Evolutionary conservation across 805 yeast genomes (phyloP).

Genomic region (Ogataea polymorpha): DNA sequence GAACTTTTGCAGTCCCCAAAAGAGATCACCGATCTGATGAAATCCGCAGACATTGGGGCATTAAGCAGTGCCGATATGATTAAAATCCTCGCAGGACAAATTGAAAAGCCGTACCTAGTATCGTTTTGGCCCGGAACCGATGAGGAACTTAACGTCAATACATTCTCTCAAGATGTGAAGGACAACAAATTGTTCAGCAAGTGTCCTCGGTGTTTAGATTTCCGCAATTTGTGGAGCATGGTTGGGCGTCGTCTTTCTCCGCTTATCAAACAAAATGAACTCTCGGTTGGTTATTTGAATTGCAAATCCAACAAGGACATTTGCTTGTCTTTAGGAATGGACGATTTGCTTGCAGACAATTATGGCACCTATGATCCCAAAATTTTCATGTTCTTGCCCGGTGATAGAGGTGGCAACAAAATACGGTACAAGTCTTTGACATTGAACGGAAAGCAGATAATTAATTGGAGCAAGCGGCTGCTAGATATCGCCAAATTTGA

Average conservation of each 20-base stretch:
- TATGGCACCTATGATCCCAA: conserved; percentile 20
- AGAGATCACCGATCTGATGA: conserved; percentile 23
- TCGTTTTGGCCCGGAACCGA: conserved; percentile 64
- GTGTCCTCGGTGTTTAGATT: conserved; percentile 50
- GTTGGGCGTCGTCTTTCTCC: conserved; percentile 45
- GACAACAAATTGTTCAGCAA: conserved; percentile 36
- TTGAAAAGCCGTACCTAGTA: conserved; percentile 49
- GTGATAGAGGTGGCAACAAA: conserved; percentile 45
- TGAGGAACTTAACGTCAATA: conserved; percentile 35
- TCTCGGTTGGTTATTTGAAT: conserved; percentile 50
- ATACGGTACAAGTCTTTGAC: conserved; percentile 37
- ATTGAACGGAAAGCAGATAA: conserved; percentile 29
- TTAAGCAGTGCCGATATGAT: conserved; percentile 40
- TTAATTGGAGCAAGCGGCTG: conserved; percentile 47
- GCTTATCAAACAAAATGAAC: conserved; percentile 10
- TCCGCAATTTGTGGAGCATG: conserved; percentile 56
- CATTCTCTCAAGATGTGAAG: conserved; percentile 33
- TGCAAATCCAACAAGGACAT: conserved; percentile 48
- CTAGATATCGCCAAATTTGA: conserved; percentile 43
- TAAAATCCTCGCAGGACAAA: conserved; percentile 49
- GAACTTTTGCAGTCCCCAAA: conserved; percentile 47
- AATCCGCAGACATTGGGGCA: conserved; percentile 7
- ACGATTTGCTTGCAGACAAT: conserved; percentile 26
- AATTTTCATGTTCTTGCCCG: conserved; percentile 45
- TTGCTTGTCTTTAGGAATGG: conserved; percentile 51